phyloP scores from a whole-genome alignment of 192 early-diverging fungal species.

The Coemansia sp. region DNA sequence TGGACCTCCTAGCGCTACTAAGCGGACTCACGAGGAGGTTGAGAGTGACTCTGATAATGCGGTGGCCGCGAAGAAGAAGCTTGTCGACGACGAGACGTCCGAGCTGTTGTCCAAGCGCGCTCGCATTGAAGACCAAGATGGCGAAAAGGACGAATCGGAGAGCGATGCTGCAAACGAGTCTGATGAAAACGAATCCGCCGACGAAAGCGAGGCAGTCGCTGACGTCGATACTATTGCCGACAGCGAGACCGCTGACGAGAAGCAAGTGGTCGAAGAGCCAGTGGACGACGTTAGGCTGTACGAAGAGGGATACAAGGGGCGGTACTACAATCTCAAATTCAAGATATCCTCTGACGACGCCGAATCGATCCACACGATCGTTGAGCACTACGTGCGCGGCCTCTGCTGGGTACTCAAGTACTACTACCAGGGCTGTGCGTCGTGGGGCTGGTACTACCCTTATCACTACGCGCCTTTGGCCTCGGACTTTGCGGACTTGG shows the following conservation, averaged over 20 bases:
- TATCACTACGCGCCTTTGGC: conserved; percentile 95
- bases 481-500: conserved; percentile 80
- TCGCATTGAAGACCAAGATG: conserved; percentile 12
- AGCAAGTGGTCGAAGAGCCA: neutral
- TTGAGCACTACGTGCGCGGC: conserved; percentile 88
- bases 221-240: conserved; percentile 45
- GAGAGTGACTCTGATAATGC: conserved; percentile 26
- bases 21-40: conserved; percentile 58
- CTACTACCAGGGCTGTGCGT: conserved; percentile 92
- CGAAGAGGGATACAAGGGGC: conserved; percentile 75
- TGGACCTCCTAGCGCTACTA: conserved; percentile 25
- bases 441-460: conserved; percentile 98
- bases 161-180: conserved; percentile 41
- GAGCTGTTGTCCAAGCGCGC: conserved; percentile 24
- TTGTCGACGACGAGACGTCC: conserved; percentile 15
- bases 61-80: neutral
- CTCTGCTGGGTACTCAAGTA: conserved; percentile 96
- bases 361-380: conserved; percentile 59
- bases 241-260: conserved; percentile 16
- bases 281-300: conserved; percentile 68
- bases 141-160: conserved; percentile 32
- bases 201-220: conserved; percentile 63
- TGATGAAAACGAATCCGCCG: conserved; percentile 38
- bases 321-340: conserved; percentile 75
- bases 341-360: conserved; percentile 62